Conservation (phyloP, 192 early-diverging fungal genomes). For the Allomyces arbusculus region DNA sequence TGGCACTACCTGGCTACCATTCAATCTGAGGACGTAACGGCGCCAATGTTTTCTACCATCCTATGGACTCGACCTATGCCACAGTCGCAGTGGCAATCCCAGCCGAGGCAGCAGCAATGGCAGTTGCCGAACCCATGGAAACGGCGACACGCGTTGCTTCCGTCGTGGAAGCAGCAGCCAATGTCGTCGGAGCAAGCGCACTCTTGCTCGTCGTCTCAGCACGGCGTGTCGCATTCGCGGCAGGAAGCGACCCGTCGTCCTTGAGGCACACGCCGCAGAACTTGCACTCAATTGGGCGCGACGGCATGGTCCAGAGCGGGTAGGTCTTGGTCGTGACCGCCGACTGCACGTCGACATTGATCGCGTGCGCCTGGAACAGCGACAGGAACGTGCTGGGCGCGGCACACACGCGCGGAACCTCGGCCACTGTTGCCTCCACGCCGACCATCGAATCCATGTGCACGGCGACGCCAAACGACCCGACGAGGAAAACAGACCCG, state of each 20-base stretch:
- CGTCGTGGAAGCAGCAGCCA: too few species aligned
- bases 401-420: neutral
- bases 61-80: too few species aligned
- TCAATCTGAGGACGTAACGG: too few species aligned
- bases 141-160: too few species aligned
- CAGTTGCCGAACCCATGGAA: too few species aligned
- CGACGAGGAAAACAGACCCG: neutral
- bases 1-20: too few species aligned
- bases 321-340: neutral
- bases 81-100: too few species aligned
- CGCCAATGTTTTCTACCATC: too few species aligned
- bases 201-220: too few species aligned
- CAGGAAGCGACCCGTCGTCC: neutral
- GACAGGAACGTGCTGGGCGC: neutral
- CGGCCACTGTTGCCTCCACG: neutral
- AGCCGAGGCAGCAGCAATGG: too few species aligned
- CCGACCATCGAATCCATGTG: neutral
- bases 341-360: neutral
- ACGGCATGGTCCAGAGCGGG: neutral
- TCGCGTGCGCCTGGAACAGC: neutral
- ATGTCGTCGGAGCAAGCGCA: too few species aligned
- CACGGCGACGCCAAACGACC: neutral
- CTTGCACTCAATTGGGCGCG: neutral
- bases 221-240: too few species aligned
- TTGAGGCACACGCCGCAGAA: neutral